phyloP scores from a whole-genome alignment of 225 moss, liverwort and hornwort species.

The Sphagnum tenellum region DNA sequence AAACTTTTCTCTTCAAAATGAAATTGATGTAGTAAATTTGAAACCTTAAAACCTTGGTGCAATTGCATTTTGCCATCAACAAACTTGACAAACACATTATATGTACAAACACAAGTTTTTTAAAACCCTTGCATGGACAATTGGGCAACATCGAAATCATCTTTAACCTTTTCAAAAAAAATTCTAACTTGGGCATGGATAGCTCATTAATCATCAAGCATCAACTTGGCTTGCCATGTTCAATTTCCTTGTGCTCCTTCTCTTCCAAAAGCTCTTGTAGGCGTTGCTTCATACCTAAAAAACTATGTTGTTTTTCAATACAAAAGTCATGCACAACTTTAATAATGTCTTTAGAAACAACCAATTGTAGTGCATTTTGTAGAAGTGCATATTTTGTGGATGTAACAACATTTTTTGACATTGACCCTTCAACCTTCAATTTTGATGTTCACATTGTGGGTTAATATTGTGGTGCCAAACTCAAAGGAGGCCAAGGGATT shows the following conservation, averaged over 20 bases:
- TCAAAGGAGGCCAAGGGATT: no score
- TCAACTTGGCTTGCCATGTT: neutral
- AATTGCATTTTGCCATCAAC: neutral
- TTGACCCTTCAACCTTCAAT: no score
- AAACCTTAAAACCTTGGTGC: neutral
- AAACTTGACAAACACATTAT: neutral
- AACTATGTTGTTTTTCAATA: neutral
- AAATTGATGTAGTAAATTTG: neutral
- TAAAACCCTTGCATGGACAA: neutral
- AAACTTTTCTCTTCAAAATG: neutral
- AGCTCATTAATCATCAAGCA: neutral
- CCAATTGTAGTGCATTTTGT: neutral
- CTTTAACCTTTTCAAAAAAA: neutral
- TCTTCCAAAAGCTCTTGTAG: neutral
- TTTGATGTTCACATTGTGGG: no score
- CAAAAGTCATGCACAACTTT: neutral
- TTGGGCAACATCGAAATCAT: neutral
- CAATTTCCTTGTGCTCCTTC: neutral
- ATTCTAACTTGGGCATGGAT: neutral
- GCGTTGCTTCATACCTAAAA: neutral
- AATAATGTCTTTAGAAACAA: neutral
- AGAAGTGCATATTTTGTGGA: neutral
- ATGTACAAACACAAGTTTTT: neutral
- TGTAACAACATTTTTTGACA: no score
- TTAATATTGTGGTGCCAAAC: no score